Evolutionary conservation across 495 filamentous ascomycete species (phyloP), one percentile per base, ranked within the genome.

Genomic region (Xylaria palmicola): DNA sequence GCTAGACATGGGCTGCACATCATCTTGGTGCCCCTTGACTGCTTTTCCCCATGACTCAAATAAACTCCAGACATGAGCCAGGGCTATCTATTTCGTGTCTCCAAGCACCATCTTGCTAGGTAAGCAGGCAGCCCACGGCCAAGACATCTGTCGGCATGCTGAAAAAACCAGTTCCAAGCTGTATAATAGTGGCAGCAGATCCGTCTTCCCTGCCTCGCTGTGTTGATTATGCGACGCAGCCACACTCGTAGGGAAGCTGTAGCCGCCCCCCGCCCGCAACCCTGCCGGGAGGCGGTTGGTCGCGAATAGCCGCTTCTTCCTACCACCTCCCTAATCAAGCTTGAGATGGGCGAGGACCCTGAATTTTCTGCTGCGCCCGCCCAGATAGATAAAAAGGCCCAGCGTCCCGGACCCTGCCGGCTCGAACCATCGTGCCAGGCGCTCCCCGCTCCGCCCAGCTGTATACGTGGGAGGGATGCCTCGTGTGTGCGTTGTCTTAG

Each of bases 1-100:
- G n/a, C n/a, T n/a, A n/a, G n/a, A n/a, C n/a, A n/a, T n/a, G 15
- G n/a, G 34, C 51, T 55, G 34, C 34, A 40, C 24, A 55, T 55
- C 34, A 55, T 55, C 34, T 29, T 15, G 37, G 9, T 13, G 37
- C 4, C 9, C 37, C 37, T 15, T 9, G n/a, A 7, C 13, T 40
- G 9, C 9, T 7, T 40, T 13, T 13, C 13, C n/a, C n/a, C n/a
- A 40, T n/a, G n/a, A 6, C 6, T 40, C 13, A 3, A 15, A 40
- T 3, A 3, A 15, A 15, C n/a, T 40, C 37, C 13, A 40, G 37
- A 40, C 10, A 40, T 15, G 6, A 40, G 37, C 9, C 37, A n/a
- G 37, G 37, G 6, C 13, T 40, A 40, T n/a, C n/a, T 40, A 13
- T 15, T n/a, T 13, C 6, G 3, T 40, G n/a, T 7, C 37, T 15